These are phyloP conservation scores for Eucalyptus caleyi DNA, from an alignment of 345 rosid genomes.

Conservation along the genomic window DNA sequence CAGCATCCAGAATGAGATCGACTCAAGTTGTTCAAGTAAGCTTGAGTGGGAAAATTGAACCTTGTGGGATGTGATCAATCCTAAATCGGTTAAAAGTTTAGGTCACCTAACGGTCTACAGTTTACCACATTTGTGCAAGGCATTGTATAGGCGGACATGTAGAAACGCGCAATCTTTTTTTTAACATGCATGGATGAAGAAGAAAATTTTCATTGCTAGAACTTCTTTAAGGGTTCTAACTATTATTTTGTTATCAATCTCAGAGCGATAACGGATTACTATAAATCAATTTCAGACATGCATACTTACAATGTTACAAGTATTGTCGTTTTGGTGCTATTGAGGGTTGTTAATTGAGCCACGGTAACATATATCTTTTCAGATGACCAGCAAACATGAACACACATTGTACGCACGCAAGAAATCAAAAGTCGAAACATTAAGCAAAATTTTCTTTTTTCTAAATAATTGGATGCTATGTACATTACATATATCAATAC, in stretches of 20 bases:
- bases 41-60: background rate
- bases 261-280: background rate
- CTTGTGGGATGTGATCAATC: background rate
- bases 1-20: background rate
- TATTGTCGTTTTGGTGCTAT: background rate
- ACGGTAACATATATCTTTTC: background rate
- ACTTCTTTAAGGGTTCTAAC: background rate
- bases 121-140: background rate
- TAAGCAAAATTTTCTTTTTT: background rate
- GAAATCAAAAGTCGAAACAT: background rate
- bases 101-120: background rate
- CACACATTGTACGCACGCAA: background rate
- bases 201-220: background rate
- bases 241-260: background rate
- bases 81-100: background rate
- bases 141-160: background rate
- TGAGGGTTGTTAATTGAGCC: background rate
- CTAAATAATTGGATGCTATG: background rate
- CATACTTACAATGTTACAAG: background rate
- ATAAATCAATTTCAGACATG: background rate
- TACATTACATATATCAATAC: background rate
- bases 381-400: background rate
- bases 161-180: background rate
- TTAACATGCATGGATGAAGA: background rate
- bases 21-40: background rate